A percentile compares a stretch with the other conserved stretches of the same genome.
Conservation (phyloP, 192 early-diverging fungal genomes). For the Coemansia sp. region DNA sequence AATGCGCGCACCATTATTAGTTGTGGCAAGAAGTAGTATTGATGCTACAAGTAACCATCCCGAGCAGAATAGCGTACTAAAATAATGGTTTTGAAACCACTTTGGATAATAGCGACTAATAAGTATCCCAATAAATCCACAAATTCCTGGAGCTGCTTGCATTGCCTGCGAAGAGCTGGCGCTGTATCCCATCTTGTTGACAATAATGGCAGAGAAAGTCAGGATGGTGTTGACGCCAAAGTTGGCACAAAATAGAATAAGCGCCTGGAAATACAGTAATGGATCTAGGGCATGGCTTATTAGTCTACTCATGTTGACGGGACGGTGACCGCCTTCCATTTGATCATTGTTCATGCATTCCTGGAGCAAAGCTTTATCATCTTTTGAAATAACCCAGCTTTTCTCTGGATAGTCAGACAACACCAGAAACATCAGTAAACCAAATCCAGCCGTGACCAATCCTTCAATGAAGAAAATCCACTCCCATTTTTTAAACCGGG, state of each 20-base stretch:
- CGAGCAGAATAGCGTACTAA: conserved; percentile 32
- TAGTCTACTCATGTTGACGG: conserved; percentile 17
- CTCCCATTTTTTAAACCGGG: conserved; percentile 24
- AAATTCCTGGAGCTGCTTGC: conserved; percentile 37
- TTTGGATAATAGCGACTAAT: conserved; percentile 28
- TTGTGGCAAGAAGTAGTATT: conserved; percentile 21
- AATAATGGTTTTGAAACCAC: conserved; percentile 30
- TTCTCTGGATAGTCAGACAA: conserved; percentile 37
- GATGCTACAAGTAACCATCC: conserved; percentile 23
- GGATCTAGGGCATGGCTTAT: conserved; percentile 20
- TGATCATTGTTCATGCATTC: conserved; percentile 29
- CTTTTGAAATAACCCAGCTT: conserved; percentile 23
- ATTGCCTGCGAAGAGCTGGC: conserved; percentile 37
- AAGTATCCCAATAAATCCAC: conserved; percentile 31
- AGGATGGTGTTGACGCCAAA: conserved; percentile 43
- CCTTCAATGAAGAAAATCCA: conserved; percentile 51
- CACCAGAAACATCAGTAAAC: conserved; percentile 24
- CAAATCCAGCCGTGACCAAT: conserved; percentile 26
- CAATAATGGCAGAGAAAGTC: conserved; percentile 34
- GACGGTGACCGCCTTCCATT: conserved; percentile 26
- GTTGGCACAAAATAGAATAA: conserved; percentile 31
- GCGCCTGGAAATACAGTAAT: conserved; percentile 29
- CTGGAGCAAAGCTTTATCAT: conserved; percentile 26
- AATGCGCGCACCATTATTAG: conserved; percentile 39
- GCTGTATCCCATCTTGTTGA: conserved; percentile 36